A percentile compares a stretch with the other conserved stretches of the same genome.
Conservation (phyloP, 2,329 filamentous ascomycete genomes). For the Colletotrichum theobromicola region DNA sequence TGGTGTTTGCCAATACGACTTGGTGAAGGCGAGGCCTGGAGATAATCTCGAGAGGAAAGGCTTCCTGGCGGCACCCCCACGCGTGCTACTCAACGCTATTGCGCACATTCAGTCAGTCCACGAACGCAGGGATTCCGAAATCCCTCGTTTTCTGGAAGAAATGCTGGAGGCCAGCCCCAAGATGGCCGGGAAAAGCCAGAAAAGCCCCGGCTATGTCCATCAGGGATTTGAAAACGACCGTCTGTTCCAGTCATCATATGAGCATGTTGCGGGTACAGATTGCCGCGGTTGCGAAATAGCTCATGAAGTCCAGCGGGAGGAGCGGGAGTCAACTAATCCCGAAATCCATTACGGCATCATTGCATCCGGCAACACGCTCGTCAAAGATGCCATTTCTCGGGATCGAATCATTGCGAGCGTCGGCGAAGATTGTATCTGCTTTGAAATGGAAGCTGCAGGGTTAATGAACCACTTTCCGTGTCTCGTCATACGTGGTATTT, state of each 20-base stretch:
- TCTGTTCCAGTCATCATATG: constrained; percentile 8
- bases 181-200: constrained; percentile 3
- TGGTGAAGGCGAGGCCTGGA: not conserved
- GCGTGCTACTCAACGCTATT: not conserved
- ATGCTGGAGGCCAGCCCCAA: constrained; percentile 10
- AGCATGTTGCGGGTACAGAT: not conserved
- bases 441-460: constrained; percentile 37
- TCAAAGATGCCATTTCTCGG: constrained; percentile 35
- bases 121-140: not conserved
- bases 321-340: not conserved
- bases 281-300: not conserved
- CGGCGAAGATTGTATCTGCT: constrained; percentile 25
- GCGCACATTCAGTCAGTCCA: not conserved
- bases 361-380: constrained; percentile 38
- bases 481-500: constrained; percentile 42
- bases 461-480: constrained; percentile 33
- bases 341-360: constrained; percentile 29
- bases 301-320: not conserved
- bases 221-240: constrained; percentile 20
- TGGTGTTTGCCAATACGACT: constrained; percentile 22
- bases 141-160: not conserved
- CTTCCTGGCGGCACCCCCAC: not conserved
- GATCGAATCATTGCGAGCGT: constrained; percentile 29
- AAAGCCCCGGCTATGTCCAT: constrained; percentile 11
- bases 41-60: not conserved